A percentile compares a stretch with the other conserved stretches of the same genome.
Evolutionary conservation across 2,329 filamentous ascomycete species (phyloP).

Genomic region (Botrytis galanthina): DNA sequence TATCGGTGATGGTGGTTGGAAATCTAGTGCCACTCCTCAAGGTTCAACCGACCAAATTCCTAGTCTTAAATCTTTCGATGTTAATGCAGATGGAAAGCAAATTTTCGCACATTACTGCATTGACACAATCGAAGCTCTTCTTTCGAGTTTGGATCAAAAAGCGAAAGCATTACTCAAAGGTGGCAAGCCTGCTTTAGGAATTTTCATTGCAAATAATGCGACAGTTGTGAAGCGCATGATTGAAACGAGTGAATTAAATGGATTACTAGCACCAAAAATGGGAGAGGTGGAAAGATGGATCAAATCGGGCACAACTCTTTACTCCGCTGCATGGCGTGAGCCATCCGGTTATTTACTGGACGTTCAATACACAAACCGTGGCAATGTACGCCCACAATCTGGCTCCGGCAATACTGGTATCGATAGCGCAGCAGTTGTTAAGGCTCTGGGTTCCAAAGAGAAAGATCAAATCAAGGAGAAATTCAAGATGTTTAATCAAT

Average conservation of each 20-base stretch:
- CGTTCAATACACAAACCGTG: conserved; percentile 83
- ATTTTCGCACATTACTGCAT: conserved; percentile 87
- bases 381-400: conserved; percentile 63
- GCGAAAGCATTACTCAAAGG: conserved; percentile 66
- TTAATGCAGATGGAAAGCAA: conserved; percentile 81
- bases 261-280: conserved; percentile 66
- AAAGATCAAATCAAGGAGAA: conserved; percentile 96
- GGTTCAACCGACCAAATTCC: conserved; percentile 63
- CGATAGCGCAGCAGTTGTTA: conserved; percentile 81
- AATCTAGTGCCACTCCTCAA: conserved; percentile 51
- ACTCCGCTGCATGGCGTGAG: conserved; percentile 86
- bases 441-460: conserved; percentile 81
- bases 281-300: conserved; percentile 75
- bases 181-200: conserved; percentile 74
- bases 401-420: conserved; percentile 56
- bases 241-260: conserved; percentile 71
- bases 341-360: conserved; percentile 82
- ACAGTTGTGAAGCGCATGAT: conserved; percentile 83
- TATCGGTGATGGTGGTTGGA: conserved; percentile 90
- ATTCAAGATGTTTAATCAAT: conserved; percentile 85
- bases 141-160: conserved; percentile 73
- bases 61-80: conserved; percentile 76
- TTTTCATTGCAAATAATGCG: conserved; percentile 88
- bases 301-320: conserved; percentile 79
- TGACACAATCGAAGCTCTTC: conserved; percentile 81